These are phyloP conservation scores for Hansfordia pulvinata DNA, from an alignment of 2,329 filamentous ascomycete genomes.

Conservation along the genomic window DNA sequence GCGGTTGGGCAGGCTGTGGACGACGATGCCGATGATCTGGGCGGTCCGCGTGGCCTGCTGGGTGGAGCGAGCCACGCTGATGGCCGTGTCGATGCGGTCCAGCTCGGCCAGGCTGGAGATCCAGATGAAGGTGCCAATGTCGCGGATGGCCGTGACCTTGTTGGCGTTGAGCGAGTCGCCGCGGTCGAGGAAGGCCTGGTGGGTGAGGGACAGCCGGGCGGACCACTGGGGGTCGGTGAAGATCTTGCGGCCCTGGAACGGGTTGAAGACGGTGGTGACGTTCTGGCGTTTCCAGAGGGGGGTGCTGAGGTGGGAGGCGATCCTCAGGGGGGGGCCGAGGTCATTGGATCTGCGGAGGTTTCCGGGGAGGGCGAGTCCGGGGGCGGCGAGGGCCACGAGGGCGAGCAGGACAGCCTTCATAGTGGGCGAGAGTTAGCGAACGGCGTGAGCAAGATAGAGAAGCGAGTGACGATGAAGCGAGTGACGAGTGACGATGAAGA, in stretches of 20 bases:
- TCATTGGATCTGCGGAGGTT: no score
- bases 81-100: constrained; percentile 36
- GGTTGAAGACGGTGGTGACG: no score
- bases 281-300: no score
- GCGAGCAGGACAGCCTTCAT: no score
- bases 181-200: constrained; percentile 18
- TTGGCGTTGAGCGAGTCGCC: constrained; percentile 22
- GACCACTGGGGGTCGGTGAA: constrained; percentile 31
- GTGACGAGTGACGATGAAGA: no score
- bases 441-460: no score
- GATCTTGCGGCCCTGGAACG: constrained; percentile 32
- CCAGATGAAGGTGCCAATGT: constrained; percentile 28
- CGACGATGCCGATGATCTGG: constrained; percentile 26
- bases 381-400: no score
- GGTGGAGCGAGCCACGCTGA: constrained; percentile 20
- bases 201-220: constrained; percentile 23
- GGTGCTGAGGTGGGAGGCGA: no score
- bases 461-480: no score
- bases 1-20: constrained; percentile 30
- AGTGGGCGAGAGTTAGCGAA: no score
- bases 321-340: no score
- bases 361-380: no score
- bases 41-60: constrained; percentile 17
- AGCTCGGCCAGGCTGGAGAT: constrained; percentile 22
- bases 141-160: constrained; percentile 22